Evolutionary conservation across 805 yeast species (phyloP), one percentile per base, ranked within the genome.

Genomic region (Priceomyces melissophilus): DNA sequence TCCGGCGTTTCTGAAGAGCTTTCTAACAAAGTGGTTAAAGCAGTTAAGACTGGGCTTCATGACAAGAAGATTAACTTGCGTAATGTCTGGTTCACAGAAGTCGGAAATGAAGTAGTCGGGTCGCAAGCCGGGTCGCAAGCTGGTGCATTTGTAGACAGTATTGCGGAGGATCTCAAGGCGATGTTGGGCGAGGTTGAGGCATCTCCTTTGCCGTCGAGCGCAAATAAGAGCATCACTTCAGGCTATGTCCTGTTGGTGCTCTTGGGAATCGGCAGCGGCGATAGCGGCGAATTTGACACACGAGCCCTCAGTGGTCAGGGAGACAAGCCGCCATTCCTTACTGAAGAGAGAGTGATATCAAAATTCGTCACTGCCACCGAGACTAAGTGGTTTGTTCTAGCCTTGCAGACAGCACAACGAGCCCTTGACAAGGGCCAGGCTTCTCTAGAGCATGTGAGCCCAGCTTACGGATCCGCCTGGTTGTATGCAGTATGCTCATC

Each of bases 31-130:
- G 43, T 65, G 39, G 34, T 61, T 52, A 39, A 58, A 38, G 46
- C 53, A 35, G 57, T 86, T 26, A 61, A 60, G n/a, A 61, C 69
- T 12, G 96, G 96, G 0, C 63, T 88, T 10, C 56, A 62, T 10
- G 90, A 86, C 30, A 73, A 84, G 51, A 86, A 85, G 48, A 60
- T 73, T 10, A 75, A 75, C 26, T 60, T 86, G 16, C 76, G 84
- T 49, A 79, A 78, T 53, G 63, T 78, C 14, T 91, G 97, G 97
- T 72, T 75, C 41, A 54, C 70, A 29, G 60, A 76, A 28, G 53
- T 84, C 11, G 82, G 79, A 3, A 48, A 56, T 1, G 48, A 56
- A 4, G 38, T 72, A 2, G 39, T 53, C 25, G 41, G 12, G 10
- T 41, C 13, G 30, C 31, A 53, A 10, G 30, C 41, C 3, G 53